These are phyloP conservation scores for Teratosphaeria pseudoeucalypti DNA, from an alignment of 2,329 filamentous ascomycete genomes.

Conservation along the genomic window DNA sequence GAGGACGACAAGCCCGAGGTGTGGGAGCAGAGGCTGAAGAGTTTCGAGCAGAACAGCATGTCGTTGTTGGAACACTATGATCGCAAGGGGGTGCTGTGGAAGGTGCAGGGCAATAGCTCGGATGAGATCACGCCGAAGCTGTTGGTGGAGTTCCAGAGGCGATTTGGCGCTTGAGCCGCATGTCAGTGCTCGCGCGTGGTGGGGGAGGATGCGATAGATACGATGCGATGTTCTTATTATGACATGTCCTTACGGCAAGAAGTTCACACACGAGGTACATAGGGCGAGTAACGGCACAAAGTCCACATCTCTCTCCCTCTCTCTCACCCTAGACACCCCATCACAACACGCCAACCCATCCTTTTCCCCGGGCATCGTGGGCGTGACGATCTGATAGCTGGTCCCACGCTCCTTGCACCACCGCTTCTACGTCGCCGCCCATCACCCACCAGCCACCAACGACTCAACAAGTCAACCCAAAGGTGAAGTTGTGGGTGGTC, in stretches of 20 bases:
- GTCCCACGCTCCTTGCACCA: too few species aligned
- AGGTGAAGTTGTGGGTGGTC: too few species aligned
- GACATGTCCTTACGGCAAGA: background rate
- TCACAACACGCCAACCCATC: too few species aligned
- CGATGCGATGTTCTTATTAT: background rate
- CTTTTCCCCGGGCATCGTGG: too few species aligned
- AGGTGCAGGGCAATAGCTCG: slow-evolving; percentile 77
- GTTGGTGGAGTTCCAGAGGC: slow-evolving; percentile 66
- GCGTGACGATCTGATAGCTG: too few species aligned
- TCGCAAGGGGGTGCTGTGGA: slow-evolving; percentile 70
- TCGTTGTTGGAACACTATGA: slow-evolving; percentile 85
- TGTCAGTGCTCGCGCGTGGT: background rate
- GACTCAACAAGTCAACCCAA: too few species aligned
- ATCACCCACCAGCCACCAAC: too few species aligned
- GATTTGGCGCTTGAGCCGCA: slow-evolving; percentile 44
- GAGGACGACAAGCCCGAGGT: slow-evolving; percentile 79
- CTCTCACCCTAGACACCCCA: too few species aligned
- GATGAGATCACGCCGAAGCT: slow-evolving; percentile 94
- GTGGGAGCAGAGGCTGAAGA: slow-evolving; percentile 68
- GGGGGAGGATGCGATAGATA: background rate
- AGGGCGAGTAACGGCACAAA: too few species aligned
- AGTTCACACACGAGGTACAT: too few species aligned
- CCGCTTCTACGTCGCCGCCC: too few species aligned
- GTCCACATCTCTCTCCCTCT: too few species aligned
- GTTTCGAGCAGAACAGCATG: slow-evolving; percentile 79